Percentiles rank a stretch among this genome's conserved stretches.
Conservation (phyloP, 305 asterid genomes). For the Fraxinus sp. region DNA sequence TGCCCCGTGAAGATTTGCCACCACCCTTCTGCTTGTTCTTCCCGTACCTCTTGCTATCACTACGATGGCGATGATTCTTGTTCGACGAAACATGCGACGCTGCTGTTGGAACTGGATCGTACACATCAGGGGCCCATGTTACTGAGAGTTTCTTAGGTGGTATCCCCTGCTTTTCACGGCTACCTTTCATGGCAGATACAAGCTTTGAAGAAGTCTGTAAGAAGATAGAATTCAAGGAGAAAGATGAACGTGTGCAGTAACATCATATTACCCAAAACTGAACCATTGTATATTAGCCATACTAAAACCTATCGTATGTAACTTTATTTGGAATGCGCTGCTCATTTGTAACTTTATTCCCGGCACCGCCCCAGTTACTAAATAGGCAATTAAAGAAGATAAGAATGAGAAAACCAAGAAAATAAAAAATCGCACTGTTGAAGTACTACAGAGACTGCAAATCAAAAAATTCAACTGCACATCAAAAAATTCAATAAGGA, state of each 20-base stretch:
- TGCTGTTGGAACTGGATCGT: constrained; percentile 72
- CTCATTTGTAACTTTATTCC: background rate
- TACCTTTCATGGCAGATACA: constrained; percentile 81
- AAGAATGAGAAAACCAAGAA: background rate
- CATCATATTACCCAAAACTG: background rate
- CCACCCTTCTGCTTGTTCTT: constrained; percentile 68
- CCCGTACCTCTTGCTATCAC: constrained; percentile 54
- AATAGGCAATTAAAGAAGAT: background rate
- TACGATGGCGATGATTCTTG: constrained; percentile 48
- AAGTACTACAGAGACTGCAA: background rate
- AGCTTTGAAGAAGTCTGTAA: constrained; percentile 59
- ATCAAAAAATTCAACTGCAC: background rate
- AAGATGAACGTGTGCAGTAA: background rate
- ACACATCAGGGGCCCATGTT: constrained; percentile 43
- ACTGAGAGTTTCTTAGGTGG: constrained; percentile 57
- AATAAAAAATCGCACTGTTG: background rate
- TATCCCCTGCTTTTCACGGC: constrained; percentile 71
- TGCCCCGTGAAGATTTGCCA: constrained; percentile 61
- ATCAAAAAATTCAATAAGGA: background rate
- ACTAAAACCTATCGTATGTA: background rate
- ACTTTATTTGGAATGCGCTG: background rate
- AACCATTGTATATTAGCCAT: background rate
- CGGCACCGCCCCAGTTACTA: background rate
- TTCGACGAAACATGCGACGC: constrained; percentile 69
- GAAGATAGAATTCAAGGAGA: constrained; percentile 28